These are phyloP conservation scores for Pleurotus giganteus DNA, from an alignment of 768 basidiomycete species.

Conservation along the genomic window DNA sequence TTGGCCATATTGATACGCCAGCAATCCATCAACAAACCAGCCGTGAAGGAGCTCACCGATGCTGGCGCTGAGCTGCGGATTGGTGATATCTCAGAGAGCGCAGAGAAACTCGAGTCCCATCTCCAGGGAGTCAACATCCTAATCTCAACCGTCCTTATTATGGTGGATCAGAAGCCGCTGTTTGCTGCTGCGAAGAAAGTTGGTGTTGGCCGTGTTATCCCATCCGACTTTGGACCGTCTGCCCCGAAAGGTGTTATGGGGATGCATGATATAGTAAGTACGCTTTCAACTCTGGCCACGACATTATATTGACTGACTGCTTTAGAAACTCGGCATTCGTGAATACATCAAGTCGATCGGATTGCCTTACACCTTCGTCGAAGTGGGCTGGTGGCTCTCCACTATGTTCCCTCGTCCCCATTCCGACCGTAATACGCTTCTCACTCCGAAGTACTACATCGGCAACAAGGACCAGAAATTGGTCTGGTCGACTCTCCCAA, in stretches of 20 bases:
- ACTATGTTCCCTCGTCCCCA: conserved; percentile 14
- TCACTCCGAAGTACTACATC: conserved; percentile 9
- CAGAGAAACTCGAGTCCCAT: not conserved
- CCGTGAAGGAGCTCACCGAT: not conserved
- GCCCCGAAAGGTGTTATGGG: not conserved
- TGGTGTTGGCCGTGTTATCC: not conserved
- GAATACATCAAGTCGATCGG: conserved; percentile 21
- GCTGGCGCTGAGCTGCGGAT: not conserved
- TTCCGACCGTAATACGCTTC: conserved; percentile 9
- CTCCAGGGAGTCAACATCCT: not conserved
- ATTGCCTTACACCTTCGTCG: conserved; percentile 28
- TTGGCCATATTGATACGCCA: not conserved
- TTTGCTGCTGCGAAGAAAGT: not conserved
- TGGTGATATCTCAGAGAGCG: not conserved
- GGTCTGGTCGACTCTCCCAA: conserved; percentile 19
- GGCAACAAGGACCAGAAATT: conserved; percentile 18
- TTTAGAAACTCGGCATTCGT: conserved; percentile 26
- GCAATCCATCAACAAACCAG: not conserved
- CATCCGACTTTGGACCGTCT: not conserved
- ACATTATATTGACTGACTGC: not conserved
- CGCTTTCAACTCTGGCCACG: not conserved
- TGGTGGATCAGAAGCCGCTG: not conserved
- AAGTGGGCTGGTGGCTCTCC: conserved; percentile 28
- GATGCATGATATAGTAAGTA: not conserved
- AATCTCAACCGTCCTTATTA: not conserved